phyloP scores from a whole-genome alignment of 2,329 filamentous ascomycete species.

The Neocucurbitaria cava region DNA sequence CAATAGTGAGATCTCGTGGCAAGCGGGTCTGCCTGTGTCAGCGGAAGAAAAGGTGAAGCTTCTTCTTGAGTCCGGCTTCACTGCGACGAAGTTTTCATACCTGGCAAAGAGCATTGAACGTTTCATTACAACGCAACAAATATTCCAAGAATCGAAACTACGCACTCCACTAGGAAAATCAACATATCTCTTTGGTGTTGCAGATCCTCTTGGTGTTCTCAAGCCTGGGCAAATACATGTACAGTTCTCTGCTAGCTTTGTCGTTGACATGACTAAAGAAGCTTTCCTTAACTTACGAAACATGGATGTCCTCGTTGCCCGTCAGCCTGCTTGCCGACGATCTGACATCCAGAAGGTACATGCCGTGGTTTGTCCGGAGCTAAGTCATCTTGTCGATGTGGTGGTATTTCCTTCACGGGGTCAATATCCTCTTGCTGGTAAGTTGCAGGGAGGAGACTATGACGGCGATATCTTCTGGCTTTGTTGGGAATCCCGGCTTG shows the following conservation, averaged over 20 bases:
- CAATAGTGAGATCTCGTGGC: constrained; percentile 24
- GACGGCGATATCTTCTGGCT: constrained; percentile 81
- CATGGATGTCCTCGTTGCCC: constrained; percentile 69
- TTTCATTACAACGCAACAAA: constrained; percentile 61
- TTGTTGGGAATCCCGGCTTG: constrained; percentile 73
- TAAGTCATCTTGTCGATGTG: constrained; percentile 77
- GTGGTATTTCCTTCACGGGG: constrained; percentile 76
- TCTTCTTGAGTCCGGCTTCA: constrained; percentile 61
- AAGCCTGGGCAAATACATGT: constrained; percentile 72
- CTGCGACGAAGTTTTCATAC: constrained; percentile 56
- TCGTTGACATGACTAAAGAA: constrained; percentile 60
- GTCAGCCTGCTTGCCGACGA: constrained; percentile 71
- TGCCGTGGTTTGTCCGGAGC: constrained; percentile 60
- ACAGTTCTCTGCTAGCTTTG: constrained; percentile 69
- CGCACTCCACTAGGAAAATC: constrained; percentile 68
- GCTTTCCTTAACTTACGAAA: constrained; percentile 62
- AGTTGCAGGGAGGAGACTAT: constrained; percentile 80
- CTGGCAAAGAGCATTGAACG: constrained; percentile 58
- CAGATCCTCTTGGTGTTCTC: constrained; percentile 69
- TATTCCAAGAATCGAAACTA: constrained; percentile 62
- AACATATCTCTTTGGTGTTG: constrained; percentile 69
- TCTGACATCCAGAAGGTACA: constrained; percentile 73
- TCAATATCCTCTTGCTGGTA: constrained; percentile 67
- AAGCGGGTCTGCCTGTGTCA: constrained; percentile 32
- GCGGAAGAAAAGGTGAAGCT: constrained; percentile 37